phyloP scores from a whole-genome alignment of 208 protist genomes.

The Crithidia thermophila region DNA sequence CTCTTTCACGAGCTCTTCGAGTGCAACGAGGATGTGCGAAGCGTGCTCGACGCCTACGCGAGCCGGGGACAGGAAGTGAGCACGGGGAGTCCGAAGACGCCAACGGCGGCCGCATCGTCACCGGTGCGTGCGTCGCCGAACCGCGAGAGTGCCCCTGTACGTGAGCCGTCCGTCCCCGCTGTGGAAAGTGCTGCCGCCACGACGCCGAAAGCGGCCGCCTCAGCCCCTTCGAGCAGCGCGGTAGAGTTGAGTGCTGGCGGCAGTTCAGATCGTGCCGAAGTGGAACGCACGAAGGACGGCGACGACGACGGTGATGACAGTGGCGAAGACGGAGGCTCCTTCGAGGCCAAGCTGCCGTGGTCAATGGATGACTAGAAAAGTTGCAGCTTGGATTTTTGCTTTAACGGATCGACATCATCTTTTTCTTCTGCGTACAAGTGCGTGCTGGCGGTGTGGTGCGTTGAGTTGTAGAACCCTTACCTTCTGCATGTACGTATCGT shows the following conservation, averaged over 20 bases:
- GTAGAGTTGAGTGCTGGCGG: conserved; percentile 16
- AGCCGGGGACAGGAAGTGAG: neutral
- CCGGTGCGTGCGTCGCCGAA: neutral
- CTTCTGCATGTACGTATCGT: neutral
- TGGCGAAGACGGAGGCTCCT: conserved; percentile 32
- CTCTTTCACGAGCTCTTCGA: conserved; percentile 37
- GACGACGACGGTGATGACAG: conserved; percentile 3
- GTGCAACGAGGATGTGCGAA: conserved; percentile 34
- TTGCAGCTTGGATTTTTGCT: neutral
- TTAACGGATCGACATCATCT: too few species aligned
- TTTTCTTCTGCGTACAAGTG: neutral
- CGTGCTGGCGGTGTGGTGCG: too few species aligned
- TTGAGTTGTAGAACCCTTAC: too few species aligned
- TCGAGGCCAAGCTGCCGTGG: conserved; percentile 60
- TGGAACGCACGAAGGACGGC: conserved; percentile 1
- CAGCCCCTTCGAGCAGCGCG: conserved; percentile 2
- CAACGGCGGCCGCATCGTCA: neutral
- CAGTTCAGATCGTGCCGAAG: too few species aligned
- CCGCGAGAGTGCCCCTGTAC: neutral
- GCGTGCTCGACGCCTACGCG: conserved; percentile 27
- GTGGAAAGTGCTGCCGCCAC: neutral
- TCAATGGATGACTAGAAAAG: conserved; percentile 29
- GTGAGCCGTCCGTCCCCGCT: neutral
- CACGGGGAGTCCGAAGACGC: conserved; percentile 15
- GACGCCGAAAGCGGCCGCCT: neutral